A percentile compares a stretch with the other conserved stretches of the same genome.
Conservation (phyloP, 2,329 filamentous ascomycete genomes). For the Claviceps maximensis region DNA sequence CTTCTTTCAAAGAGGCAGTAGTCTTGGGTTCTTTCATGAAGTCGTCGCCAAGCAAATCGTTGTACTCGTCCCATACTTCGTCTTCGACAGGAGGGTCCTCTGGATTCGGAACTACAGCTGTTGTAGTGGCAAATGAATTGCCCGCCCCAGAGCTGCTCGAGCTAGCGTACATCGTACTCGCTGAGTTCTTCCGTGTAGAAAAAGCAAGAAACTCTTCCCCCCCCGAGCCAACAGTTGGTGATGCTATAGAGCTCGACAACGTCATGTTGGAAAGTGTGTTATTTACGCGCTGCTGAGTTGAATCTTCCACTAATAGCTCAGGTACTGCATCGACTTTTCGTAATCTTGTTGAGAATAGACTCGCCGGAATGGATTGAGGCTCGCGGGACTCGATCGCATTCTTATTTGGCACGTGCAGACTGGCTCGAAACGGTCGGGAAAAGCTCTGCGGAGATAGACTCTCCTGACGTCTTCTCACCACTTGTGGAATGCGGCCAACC, state of each 20-base stretch:
- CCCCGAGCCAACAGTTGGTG: slow-evolving; percentile 17
- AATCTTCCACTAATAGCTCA: slow-evolving; percentile 24
- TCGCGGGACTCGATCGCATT: slow-evolving; percentile 19
- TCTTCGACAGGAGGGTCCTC: slow-evolving; percentile 59
- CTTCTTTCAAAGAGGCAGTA: slow-evolving; percentile 40
- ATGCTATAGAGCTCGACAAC: slow-evolving; percentile 17
- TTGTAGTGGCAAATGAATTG: slow-evolving; percentile 46
- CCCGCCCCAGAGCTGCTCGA: slow-evolving; percentile 53
- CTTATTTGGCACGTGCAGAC: slow-evolving; percentile 24
- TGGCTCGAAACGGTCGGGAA: slow-evolving; percentile 62
- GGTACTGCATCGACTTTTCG: slow-evolving; percentile 24
- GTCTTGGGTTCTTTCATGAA: slow-evolving; percentile 32
- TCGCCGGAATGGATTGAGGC: slow-evolving; percentile 32
- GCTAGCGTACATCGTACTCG: slow-evolving; percentile 32
- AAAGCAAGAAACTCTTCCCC: slow-evolving; percentile 60
- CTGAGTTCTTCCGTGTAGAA: slow-evolving; percentile 58
- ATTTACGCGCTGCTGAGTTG: slow-evolving; percentile 19
- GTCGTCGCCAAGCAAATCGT: slow-evolving; percentile 68
- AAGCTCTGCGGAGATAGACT: slow-evolving; percentile 66
- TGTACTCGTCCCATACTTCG: slow-evolving; percentile 89
- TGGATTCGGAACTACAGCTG: slow-evolving; percentile 50
- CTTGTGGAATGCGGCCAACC: slow-evolving; percentile 74
- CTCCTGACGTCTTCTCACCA: slow-evolving; percentile 56
- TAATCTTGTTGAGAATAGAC: slow-evolving; percentile 30
- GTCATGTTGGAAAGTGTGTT: slow-evolving; percentile 17